phyloP scores from a whole-genome alignment of 208 protist species.

The Leishmania braziliensis region DNA sequence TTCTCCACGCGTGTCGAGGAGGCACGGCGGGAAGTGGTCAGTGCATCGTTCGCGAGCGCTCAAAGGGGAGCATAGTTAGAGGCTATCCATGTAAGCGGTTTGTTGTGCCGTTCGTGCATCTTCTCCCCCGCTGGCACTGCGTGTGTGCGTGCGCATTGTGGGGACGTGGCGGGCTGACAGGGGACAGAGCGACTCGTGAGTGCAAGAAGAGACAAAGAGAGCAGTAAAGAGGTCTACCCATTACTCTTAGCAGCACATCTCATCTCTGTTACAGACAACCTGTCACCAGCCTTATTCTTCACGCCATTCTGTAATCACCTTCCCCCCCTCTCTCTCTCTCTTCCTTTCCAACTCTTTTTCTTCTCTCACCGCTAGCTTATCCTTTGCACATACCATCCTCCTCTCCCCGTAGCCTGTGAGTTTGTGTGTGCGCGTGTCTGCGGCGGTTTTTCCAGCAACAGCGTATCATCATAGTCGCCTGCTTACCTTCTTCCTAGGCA shows the following conservation, averaged over 20 bases:
- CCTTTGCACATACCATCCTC: not conserved
- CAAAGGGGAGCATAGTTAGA: not conserved
- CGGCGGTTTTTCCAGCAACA: not conserved
- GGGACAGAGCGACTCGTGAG: not conserved
- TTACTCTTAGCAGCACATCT: not conserved
- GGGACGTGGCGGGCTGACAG: not conserved
- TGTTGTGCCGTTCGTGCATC: not conserved
- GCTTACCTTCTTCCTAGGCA: not conserved
- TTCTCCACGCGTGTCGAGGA: not conserved
- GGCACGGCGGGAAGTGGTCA: not conserved
- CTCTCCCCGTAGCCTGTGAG: not conserved
- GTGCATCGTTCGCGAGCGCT: not conserved
- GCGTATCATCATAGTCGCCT: not conserved
- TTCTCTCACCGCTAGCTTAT: not conserved
- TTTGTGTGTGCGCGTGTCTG: not conserved
- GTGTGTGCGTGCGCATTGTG: not conserved
- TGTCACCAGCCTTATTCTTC: slow-evolving; percentile 7
- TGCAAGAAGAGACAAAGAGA: not conserved
- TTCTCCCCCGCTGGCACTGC: not conserved
- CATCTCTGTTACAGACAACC: not conserved
- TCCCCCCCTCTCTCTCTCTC: slow-evolving; percentile 14
- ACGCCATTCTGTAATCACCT: slow-evolving; percentile 7
- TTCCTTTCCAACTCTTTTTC: slow-evolving; percentile 5
- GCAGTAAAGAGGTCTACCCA: not conserved
- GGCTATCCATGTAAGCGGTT: not conserved